Evolutionary conservation across 768 basidiomycete genomes (phyloP), one percentile per base, ranked within the genome.

Genomic region (Brasilioporus rufonigricans): DNA sequence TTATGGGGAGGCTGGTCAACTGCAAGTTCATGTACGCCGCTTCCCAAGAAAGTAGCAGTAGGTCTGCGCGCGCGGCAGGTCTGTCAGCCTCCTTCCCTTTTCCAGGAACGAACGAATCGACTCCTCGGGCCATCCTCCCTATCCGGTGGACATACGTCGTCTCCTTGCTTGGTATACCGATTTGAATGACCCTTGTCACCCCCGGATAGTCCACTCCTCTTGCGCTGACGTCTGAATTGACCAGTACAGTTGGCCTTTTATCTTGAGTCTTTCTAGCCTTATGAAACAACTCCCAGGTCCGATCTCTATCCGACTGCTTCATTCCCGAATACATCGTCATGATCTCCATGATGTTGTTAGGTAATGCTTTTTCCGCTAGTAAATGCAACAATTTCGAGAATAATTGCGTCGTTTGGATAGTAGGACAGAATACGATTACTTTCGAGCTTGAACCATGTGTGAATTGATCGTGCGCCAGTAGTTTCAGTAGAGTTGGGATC

Each of bases 401-500:
- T 16, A 98, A 77, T 70, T 87, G 83, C 2, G 92, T 91, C 78
- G 87, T 78, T 65, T 89, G 93, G 13, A 90, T 90, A 0, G 95
- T 96, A 32, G 86, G 82, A 24, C 91, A 72, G 78, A 97, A 97
- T 23, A 98, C 65, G 61, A 98, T 82, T 48, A 82, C 72, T 70
- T 95, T 98, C 35, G 87, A 87, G 41, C 72, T 70, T 10, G 78
- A 76, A 1, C 85, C 79, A 65, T 89, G 82, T 18, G 65, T 61
- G 32, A 98, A 79, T 66, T 96, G 94, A 68, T 98, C 97, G 61
- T 96, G 90, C 0, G 85, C 87, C 57, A 99, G 74, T 18, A 97
- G 77, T 43, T 87, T 82, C 38, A 95, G 61, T 41, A 93, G 62
- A 64, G 96, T 89, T 0, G 90, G 87, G 14, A 98, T 64, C 61